Evolutionary conservation across 2,329 filamentous ascomycete species (phyloP).

Genomic region (Chaetoscypha palmicola): DNA sequence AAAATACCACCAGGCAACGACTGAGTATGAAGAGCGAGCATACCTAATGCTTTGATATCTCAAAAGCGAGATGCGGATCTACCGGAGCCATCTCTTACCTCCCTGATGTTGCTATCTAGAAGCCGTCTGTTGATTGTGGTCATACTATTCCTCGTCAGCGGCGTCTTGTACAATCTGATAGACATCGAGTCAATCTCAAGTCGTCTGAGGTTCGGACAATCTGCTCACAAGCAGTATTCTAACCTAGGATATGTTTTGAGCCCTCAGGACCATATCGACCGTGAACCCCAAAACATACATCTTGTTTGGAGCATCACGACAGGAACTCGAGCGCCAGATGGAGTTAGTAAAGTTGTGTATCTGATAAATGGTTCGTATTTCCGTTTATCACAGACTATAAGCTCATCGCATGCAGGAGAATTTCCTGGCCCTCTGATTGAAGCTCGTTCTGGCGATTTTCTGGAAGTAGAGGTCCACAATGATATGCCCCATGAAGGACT

Average conservation of each 20-base stretch:
- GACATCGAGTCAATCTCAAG: not conserved
- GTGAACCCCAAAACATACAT: conserved; percentile 29
- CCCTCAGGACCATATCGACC: conserved; percentile 36
- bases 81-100: not conserved
- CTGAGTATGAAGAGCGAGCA: no score
- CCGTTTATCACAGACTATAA: not conserved
- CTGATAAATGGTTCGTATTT: conserved; percentile 42
- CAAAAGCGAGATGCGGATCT: no score
- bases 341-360: conserved; percentile 40
- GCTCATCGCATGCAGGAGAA: conserved; percentile 2
- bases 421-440: conserved; percentile 37
- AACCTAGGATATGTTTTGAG: conserved; percentile 26
- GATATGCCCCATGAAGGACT: conserved; percentile 24
- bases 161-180: conserved; percentile 1
- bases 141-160: conserved; percentile 1
- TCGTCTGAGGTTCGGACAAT: not conserved
- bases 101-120: conserved; percentile 7
- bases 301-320: conserved; percentile 37
- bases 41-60: no score
- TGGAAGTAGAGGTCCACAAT: conserved; percentile 37
- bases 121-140: not conserved
- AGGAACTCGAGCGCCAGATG: conserved; percentile 36
- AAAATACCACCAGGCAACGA: no score
- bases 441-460: conserved; percentile 36
- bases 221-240: not conserved